Evolutionary conservation across 352 stramenopile species (phyloP), one percentile per base, ranked within the genome.

Genomic region (Phytophthora hybrid): DNA sequence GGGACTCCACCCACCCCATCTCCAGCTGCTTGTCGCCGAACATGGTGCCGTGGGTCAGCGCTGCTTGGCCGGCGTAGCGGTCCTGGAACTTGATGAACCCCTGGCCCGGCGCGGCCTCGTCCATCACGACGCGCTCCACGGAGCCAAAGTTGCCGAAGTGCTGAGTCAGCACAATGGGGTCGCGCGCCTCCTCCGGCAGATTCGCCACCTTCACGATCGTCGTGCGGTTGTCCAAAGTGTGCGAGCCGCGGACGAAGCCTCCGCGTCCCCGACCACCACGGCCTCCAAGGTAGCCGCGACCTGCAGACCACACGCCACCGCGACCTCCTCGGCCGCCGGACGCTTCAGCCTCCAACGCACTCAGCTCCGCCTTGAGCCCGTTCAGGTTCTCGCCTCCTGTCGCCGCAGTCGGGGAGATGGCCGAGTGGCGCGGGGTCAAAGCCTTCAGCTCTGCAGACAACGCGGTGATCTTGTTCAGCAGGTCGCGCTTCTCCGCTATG

Each of bases 1-100:
- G 74, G 8, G 81, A 66, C 63, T 93, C 86, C 13, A 88, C 84
- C 86, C 86, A 95, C 32, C 55, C 66, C 74, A 95, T 78, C 61
- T 90, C 68, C 66, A 95, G 63, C 51, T 84, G 78, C 23, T 83
- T 79, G 47, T 90, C 77, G 21, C 83, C 85, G 59, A 86, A 93
- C 61, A 86, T 52, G 37, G 77, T 79, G 57, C 88, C 88, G 57
- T 90, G 88, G 23, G 49, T 83, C 41, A 95, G 60, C 49, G 88
- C 90, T 10, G 86, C 79, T 58, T 97, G 87, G 9, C 84, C 90
- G 4, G 76, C 77, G 66, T 94, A 95, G 29, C 90, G 83, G 59
- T 97, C 88, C 49, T 91, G 80, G 58, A 97, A 97, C 73, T 97
- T 94, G 74, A 97, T 93, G 57, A 85, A 95, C 8, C 81, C 85